Conservation (phyloP, 2,329 filamentous ascomycete species). For the Penicillium palitans region DNA sequence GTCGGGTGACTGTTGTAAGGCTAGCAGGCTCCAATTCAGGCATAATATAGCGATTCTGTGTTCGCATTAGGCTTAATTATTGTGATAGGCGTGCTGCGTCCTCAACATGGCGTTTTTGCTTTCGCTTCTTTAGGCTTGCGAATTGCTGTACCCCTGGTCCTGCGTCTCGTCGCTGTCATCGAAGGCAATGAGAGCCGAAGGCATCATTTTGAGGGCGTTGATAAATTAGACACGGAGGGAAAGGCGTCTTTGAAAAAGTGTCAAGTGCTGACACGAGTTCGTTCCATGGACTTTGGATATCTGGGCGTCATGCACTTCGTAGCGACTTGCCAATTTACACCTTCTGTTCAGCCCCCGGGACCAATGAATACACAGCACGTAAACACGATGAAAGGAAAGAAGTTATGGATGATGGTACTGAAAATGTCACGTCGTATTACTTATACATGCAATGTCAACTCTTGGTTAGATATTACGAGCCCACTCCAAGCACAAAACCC, state of each 20-base stretch:
- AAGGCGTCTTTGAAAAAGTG: background rate
- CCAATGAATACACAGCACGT: background rate
- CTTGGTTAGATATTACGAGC: background rate
- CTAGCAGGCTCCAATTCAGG: background rate
- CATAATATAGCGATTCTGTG: background rate
- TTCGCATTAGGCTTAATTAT: background rate
- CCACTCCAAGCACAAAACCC: background rate
- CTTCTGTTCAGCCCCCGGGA: background rate
- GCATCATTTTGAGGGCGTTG: background rate
- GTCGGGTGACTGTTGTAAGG: background rate
- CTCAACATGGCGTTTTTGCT: background rate
- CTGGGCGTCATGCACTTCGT: background rate
- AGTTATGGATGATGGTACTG: background rate
- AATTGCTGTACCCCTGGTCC: background rate
- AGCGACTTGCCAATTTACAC: background rate
- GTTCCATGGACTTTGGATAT: background rate
- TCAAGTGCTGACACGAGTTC: background rate
- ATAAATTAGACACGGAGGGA: background rate
- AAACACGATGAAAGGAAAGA: background rate
- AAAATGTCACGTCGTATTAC: slow-evolving; percentile 4
- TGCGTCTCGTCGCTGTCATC: background rate
- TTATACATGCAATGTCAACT: slow-evolving; percentile 8
- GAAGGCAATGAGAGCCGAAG: background rate
- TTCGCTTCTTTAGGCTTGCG: background rate
- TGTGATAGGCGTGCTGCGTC: background rate